These are phyloP conservation scores for Zea mays DNA, from an alignment of 176 grass and related monocot species.

Conservation along the genomic window DNA sequence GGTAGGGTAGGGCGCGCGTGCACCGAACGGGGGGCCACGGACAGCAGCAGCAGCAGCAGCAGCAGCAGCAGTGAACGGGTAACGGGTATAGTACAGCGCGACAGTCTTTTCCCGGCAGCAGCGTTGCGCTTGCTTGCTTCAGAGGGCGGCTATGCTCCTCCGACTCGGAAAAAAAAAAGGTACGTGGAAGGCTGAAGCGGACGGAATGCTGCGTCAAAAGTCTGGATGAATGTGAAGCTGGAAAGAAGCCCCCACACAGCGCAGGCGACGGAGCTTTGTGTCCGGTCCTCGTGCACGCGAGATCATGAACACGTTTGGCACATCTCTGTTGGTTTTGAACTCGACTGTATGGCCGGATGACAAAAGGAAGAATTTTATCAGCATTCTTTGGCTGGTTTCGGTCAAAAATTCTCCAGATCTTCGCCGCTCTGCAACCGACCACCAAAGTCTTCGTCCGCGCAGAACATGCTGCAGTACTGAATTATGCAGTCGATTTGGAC, in stretches of 20 bases:
- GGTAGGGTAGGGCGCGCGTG: not conserved
- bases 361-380: too few species aligned
- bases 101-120: not conserved
- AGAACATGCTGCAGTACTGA: too few species aligned
- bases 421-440: too few species aligned
- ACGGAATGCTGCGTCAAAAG: slow-evolving; percentile 28
- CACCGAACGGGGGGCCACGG: not conserved
- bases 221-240: slow-evolving; percentile 19
- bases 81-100: not conserved
- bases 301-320: slow-evolving; percentile 5
- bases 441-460: too few species aligned
- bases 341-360: too few species aligned
- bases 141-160: not conserved
- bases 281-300: not conserved
- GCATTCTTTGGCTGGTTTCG: too few species aligned
- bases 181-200: slow-evolving; percentile 18
- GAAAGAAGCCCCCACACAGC: slow-evolving; percentile 22
- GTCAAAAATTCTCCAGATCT: too few species aligned
- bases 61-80: not conserved
- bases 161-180: not conserved
- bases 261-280: not conserved
- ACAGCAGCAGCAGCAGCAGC: not conserved
- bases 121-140: slow-evolving; percentile 35
- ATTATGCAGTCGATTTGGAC: too few species aligned
- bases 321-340: not conserved